Conservation (phyloP, 192 early-diverging fungal species). For the Chytriomyces sp. region DNA sequence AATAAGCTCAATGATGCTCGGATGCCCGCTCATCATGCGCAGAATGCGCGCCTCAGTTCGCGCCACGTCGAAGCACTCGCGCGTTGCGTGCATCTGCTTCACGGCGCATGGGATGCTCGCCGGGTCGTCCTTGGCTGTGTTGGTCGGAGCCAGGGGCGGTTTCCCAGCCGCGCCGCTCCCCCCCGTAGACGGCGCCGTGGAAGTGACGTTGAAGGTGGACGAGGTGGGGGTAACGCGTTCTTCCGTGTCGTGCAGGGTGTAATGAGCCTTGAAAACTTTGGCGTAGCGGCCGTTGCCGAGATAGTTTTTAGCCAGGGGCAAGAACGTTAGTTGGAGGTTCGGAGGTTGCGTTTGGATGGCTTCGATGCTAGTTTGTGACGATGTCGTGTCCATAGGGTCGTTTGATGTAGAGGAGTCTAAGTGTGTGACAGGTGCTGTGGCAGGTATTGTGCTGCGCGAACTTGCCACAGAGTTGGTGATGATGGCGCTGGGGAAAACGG, state of each 20-base stretch:
- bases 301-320: conserved; percentile 55
- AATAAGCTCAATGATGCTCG: conserved; percentile 52
- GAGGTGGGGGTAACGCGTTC: neutral
- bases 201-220: neutral
- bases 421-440: no score
- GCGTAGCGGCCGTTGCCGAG: conserved; percentile 55
- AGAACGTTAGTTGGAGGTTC: conserved; percentile 45
- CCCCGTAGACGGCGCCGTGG: neutral
- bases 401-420: conserved; percentile 11
- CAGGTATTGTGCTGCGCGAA: no score
- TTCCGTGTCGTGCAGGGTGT: conserved; percentile 26
- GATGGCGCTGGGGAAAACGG: neutral
- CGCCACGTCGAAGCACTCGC: conserved; percentile 43
- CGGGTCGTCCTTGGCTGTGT: neutral
- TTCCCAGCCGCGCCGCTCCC: neutral
- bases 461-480: no score
- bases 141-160: neutral
- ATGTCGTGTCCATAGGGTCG: neutral
- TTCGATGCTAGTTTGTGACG: conserved; percentile 11
- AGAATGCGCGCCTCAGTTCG: conserved; percentile 44
- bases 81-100: conserved; percentile 51
- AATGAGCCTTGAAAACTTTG: conserved; percentile 46
- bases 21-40: conserved; percentile 33
- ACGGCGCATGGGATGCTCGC: conserved; percentile 49
- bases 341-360: conserved; percentile 12